Conservation (phyloP, 202 grass and related monocot genomes). For the Cymbopogon flexuosus region DNA sequence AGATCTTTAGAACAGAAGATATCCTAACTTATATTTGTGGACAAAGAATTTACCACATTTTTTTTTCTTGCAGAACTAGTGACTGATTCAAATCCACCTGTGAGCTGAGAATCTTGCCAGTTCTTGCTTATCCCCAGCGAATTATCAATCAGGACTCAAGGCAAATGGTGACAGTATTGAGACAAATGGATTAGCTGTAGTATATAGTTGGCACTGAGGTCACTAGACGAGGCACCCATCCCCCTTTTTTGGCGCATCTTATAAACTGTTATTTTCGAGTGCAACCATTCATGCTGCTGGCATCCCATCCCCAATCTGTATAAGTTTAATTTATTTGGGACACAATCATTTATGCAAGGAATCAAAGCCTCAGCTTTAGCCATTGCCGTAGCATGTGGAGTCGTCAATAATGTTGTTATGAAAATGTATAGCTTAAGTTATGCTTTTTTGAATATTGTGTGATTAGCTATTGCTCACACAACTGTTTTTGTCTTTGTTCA, state of each 20-base stretch:
- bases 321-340: slow-evolving; percentile 17
- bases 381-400: neutral
- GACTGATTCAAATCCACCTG: slow-evolving; percentile 23
- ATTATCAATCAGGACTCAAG: neutral
- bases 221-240: slow-evolving; percentile 14
- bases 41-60: neutral
- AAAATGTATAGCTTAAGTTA: slow-evolving; percentile 2
- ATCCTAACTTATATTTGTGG: neutral
- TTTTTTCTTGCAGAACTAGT: slow-evolving; percentile 31
- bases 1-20: neutral
- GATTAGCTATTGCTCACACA: neutral
- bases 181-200: slow-evolving; percentile 19
- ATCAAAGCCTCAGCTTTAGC: neutral
- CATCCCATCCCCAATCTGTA: slow-evolving; percentile 4
- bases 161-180: neutral
- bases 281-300: neutral
- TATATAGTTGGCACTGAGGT: slow-evolving; percentile 39
- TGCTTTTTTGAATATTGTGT: neutral
- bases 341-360: neutral
- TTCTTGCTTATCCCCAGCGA: neutral
- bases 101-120: slow-evolving; percentile 14
- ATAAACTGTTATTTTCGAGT: neutral
- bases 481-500: neutral
- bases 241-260: neutral
- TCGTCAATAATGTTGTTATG: neutral